These are phyloP conservation scores for Mrakia blollopis DNA, from an alignment of 768 basidiomycete species.

Conservation along the genomic window DNA sequence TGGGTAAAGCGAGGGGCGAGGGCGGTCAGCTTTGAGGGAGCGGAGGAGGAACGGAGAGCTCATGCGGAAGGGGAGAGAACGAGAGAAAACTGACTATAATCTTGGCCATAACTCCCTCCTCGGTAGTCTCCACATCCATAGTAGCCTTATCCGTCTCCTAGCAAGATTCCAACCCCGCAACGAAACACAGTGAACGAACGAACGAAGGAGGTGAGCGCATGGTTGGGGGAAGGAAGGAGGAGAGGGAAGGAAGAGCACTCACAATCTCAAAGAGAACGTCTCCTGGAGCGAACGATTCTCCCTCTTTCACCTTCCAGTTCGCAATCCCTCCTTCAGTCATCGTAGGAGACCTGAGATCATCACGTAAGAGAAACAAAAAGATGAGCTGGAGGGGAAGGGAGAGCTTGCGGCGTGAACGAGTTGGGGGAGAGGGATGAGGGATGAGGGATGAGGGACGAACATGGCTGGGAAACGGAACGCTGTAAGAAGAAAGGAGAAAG, in stretches of 20 bases:
- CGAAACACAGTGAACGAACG: too few relatives aligned
- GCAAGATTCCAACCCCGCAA: too few relatives aligned
- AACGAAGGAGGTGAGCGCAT: background rate
- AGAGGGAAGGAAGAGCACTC: constrained; percentile 29
- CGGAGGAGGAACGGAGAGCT: background rate
- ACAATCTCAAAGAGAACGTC: constrained; percentile 89
- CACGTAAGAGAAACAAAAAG: background rate
- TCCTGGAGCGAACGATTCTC: constrained; percentile 70
- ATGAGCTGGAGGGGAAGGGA: background rate
- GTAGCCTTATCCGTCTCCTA: constrained; percentile 45
- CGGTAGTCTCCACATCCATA: constrained; percentile 47
- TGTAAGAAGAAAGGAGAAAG: background rate
- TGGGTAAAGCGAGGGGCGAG: constrained; percentile 40
- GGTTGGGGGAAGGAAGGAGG: background rate
- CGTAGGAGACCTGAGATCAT: constrained; percentile 67
- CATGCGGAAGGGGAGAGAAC: background rate
- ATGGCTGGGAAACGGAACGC: constrained; percentile 33
- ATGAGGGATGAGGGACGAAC: constrained; percentile 20
- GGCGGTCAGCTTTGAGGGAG: too few relatives aligned
- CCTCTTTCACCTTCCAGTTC: constrained; percentile 82
- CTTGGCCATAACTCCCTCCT: constrained; percentile 46
- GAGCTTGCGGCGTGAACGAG: background rate
- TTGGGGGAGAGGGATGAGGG: background rate
- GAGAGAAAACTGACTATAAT: constrained; percentile 40
- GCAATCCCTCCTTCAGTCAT: constrained; percentile 94